Base-by-base conservation (phyloP, 2,329 filamentous ascomycete genomes). In the Akanthomyces dipterigenus region DNA sequence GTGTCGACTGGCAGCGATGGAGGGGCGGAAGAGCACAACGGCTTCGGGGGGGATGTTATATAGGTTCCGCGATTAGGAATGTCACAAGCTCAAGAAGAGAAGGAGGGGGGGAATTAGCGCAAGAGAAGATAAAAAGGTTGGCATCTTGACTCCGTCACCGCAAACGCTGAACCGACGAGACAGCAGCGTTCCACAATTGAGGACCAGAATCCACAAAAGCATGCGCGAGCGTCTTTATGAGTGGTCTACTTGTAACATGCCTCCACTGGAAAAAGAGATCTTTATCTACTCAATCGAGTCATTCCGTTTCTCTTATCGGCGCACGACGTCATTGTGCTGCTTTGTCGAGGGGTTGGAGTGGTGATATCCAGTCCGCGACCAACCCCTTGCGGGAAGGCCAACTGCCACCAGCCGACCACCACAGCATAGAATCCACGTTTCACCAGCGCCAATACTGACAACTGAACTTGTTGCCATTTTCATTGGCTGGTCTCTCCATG, bases 131-230 rank as follows among this genome's bases (percentile, higher is more conserved):
- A 20, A 22, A 22, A 34, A 11, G 31, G 38, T 16, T 16, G 16
- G 18, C 55, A 42, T 42, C 22, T 58, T 42, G 45, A 34, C 24
- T 34, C 40, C 34, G 26, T 40, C 36, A n/a, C 22, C 12, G 55
- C 34, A 38, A 50, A 42, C 31, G 28, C 36, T 34, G 53, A 46
- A 43, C 34, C 36, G 38, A 40, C 38, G 16, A 46, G 26, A 56
- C 14, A 36, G 7, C 5, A n/a, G n/a, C 45, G 51, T 57, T 62
- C 60, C 60, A 62, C 60, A 62, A 58, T 54, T 62, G 60, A 61
- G 46, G 24, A 20, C 38, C 24, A 51, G 11, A 34, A 43, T 51
- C 55, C 55, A 59, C 55, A 48, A 59, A 59, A 53, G n/a, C 3
- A 40, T 49, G 56, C 6, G 20, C 26, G 9, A 34, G 38, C 38